Conservation (phyloP, 805 yeast genomes). For the Yarrowia sp. region DNA sequence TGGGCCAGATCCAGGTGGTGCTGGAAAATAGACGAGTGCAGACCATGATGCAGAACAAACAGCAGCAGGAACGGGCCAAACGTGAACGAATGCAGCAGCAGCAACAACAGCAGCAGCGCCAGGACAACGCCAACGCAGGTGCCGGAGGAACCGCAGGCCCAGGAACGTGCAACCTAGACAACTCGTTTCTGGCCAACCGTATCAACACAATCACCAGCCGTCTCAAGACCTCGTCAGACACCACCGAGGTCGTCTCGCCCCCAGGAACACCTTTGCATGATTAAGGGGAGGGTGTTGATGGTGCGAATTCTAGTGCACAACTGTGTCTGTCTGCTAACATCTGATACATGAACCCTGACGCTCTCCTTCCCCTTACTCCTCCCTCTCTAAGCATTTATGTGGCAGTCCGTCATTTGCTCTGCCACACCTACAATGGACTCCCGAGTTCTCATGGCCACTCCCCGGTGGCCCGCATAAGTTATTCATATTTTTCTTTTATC, state of each 20-base stretch:
- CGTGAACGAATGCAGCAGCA: conserved; percentile 6
- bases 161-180: neutral
- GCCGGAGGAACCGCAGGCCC: neutral
- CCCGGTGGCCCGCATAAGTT: conserved; percentile 19
- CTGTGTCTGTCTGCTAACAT: too few relatives aligned
- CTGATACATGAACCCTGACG: too few relatives aligned
- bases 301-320: too few relatives aligned
- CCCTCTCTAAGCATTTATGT: too few relatives aligned
- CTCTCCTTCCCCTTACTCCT: too few relatives aligned
- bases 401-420: too few relatives aligned
- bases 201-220: conserved; percentile 16
- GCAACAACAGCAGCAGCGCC: neutral
- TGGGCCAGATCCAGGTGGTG: conserved; percentile 33
- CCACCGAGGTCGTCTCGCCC: conserved; percentile 8
- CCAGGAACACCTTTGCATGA: conserved; percentile 23
- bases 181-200: conserved; percentile 13
- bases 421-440: too few relatives aligned
- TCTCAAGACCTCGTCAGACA: conserved; percentile 14
- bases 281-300: neutral
- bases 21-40: conserved; percentile 17
- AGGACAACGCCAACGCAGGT: neutral
- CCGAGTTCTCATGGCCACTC: neutral
- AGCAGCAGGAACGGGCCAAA: conserved; percentile 13
- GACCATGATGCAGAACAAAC: conserved; percentile 1
- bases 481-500: conserved; percentile 7